Evolutionary conservation across 192 early-diverging fungal genomes (phyloP).

Genomic region (Coemansia guatemalensis): DNA sequence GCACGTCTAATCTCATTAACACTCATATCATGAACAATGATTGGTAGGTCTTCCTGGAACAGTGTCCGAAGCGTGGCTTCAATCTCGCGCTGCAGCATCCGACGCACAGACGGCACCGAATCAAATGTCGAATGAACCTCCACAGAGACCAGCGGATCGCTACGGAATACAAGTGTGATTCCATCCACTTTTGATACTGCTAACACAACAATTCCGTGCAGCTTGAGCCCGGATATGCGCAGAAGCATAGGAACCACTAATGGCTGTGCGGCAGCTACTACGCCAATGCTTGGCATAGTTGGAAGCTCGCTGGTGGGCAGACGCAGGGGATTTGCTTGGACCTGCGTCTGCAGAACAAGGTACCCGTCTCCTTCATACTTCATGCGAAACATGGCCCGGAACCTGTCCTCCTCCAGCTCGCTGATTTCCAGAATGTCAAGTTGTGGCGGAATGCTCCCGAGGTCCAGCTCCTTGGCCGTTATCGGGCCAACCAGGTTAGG

Average conservation of each 20-base stretch:
- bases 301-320: constrained; percentile 56
- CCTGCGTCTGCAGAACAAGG: constrained; percentile 88
- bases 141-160: constrained; percentile 92
- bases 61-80: constrained; percentile 84
- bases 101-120: constrained; percentile 79
- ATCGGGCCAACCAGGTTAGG: constrained; percentile 92
- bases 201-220: constrained; percentile 90
- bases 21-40: constrained; percentile 89
- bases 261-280: constrained; percentile 89
- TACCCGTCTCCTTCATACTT: constrained; percentile 92
- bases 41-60: constrained; percentile 92
- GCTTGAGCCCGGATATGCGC: constrained; percentile 81
- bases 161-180: constrained; percentile 95
- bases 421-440: constrained; percentile 98
- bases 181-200: constrained; percentile 94
- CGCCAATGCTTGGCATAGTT: constrained; percentile 63
- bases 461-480: constrained; percentile 86
- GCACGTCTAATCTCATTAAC: constrained; percentile 47
- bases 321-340: constrained; percentile 66
- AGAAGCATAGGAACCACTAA: constrained; percentile 96
- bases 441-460: constrained; percentile 95
- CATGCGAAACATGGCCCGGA: constrained; percentile 95
- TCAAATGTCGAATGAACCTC: constrained; percentile 98
- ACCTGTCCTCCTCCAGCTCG: constrained; percentile 90
- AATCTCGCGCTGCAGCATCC: constrained; percentile 88